Conservation (phyloP, 2,329 filamentous ascomycete species). For the Zymoseptoria pseudotritici region DNA sequence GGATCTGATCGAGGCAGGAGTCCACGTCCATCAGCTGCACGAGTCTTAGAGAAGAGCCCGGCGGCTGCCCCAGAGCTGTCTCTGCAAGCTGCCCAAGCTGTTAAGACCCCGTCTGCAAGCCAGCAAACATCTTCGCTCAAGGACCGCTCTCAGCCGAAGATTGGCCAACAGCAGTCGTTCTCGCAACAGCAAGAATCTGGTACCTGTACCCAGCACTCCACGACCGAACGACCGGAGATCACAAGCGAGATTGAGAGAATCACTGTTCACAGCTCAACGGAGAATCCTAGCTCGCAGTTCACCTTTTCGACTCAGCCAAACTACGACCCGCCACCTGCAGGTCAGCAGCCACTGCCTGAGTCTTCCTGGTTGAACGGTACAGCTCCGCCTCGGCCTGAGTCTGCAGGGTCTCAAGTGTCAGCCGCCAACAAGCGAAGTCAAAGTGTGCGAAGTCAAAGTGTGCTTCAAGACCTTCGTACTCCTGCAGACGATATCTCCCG, state of each 20-base stretch:
- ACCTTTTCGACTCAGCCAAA: constrained; percentile 7
- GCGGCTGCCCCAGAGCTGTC: neutral
- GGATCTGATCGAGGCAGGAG: neutral
- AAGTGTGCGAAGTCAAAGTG: neutral
- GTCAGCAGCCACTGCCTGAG: constrained; percentile 6
- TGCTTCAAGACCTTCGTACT: neutral
- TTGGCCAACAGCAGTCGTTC: neutral
- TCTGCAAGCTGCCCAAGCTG: neutral
- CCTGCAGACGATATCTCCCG: neutral
- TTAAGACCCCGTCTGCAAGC: neutral
- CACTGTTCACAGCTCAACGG: constrained; percentile 3
- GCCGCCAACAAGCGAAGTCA: neutral
- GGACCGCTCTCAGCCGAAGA: neutral
- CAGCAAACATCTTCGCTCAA: neutral
- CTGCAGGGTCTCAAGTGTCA: neutral
- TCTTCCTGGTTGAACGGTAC: constrained; percentile 4
- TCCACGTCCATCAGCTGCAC: neutral
- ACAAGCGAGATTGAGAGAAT: neutral
- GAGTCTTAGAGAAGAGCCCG: neutral
- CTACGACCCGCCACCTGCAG: constrained; percentile 13
- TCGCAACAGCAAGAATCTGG: neutral
- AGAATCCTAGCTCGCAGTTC: neutral
- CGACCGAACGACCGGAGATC: neutral
- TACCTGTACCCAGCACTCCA: neutral
- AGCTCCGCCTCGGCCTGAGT: neutral